These are phyloP conservation scores for Moniliophthora roreri DNA, from an alignment of 1,284 basidiomycete species.

Conservation along the genomic window DNA sequence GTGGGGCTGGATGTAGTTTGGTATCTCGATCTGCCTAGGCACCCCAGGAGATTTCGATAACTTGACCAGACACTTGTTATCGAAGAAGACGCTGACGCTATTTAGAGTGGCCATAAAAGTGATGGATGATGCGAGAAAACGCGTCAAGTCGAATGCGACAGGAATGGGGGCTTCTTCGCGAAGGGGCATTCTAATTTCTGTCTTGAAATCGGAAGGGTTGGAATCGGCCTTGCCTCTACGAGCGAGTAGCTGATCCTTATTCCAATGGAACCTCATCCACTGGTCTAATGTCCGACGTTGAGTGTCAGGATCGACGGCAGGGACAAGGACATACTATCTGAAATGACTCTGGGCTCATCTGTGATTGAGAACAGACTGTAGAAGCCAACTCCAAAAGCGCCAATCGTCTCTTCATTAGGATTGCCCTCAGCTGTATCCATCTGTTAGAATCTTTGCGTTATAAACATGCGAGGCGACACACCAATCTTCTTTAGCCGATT, in stretches of 20 bases:
- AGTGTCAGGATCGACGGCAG: constrained; percentile 5
- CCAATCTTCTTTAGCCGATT: constrained; percentile 85
- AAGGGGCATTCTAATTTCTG: constrained; percentile 75
- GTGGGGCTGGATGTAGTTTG: constrained; percentile 47
- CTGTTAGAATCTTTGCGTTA: constrained; percentile 1
- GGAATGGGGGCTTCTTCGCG: constrained; percentile 86
- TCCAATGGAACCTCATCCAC: constrained; percentile 99
- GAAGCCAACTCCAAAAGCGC: constrained; percentile 85
- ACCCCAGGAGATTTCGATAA: constrained; percentile 70
- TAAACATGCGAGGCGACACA: constrained; percentile 27
- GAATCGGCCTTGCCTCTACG: constrained; percentile 69
- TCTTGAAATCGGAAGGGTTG: constrained; percentile 21
- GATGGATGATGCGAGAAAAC: constrained; percentile 90
- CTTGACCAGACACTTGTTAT: constrained; percentile 75
- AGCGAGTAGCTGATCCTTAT: constrained; percentile 82
- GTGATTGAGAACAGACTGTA: constrained; percentile 82
- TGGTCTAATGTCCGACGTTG: constrained; percentile 55
- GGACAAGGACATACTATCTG: constrained; percentile 58
- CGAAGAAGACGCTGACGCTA: constrained; percentile 77
- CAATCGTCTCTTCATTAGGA: constrained; percentile 83
- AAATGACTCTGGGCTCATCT: constrained; percentile 93
- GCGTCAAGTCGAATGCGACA: constrained; percentile 80
- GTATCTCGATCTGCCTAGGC: constrained; percentile 57
- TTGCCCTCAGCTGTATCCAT: constrained; percentile 72
- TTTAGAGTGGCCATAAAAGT: constrained; percentile 90